phyloP scores from a whole-genome alignment of 768 basidiomycete genomes.

The Chalciporus piperatus region DNA sequence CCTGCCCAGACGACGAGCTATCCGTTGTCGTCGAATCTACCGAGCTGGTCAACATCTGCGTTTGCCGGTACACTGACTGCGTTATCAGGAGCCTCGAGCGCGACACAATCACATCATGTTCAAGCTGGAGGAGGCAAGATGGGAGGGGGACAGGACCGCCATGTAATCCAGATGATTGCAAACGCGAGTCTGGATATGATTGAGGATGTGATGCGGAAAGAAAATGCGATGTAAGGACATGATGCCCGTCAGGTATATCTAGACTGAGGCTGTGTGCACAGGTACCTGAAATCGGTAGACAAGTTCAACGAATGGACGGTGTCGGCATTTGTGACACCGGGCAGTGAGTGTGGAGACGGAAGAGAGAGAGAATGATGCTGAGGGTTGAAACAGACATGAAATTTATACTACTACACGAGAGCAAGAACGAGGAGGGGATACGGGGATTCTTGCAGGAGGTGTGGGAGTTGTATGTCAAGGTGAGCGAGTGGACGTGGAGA shows the following conservation, averaged over 20 bases:
- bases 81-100: slow-evolving; percentile 78
- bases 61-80: slow-evolving; percentile 89
- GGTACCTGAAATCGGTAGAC: slow-evolving; percentile 95
- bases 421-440: slow-evolving; percentile 97
- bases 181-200: slow-evolving; percentile 94
- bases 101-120: slow-evolving; percentile 58
- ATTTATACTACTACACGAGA: slow-evolving; percentile 90
- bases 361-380: slow-evolving; percentile 18
- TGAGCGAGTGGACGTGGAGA: slow-evolving; percentile 30
- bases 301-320: slow-evolving; percentile 99
- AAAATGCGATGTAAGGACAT: slow-evolving; percentile 68
- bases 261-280: slow-evolving; percentile 36
- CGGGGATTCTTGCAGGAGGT: slow-evolving; percentile 88
- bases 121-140: slow-evolving; percentile 63
- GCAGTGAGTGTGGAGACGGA: slow-evolving; percentile 57
- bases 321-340: slow-evolving; percentile 93
- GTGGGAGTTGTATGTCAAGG: slow-evolving; percentile 98
- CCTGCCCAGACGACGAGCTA: slow-evolving; percentile 57
- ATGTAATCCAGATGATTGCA: slow-evolving; percentile 99
- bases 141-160: slow-evolving; percentile 81
- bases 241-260: slow-evolving; percentile 1
- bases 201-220: slow-evolving; percentile 87
- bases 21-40: slow-evolving; percentile 77
- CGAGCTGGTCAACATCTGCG: slow-evolving; percentile 88
- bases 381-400: slow-evolving; percentile 70